Evolutionary conservation across 2,329 filamentous ascomycete species (phyloP).

Genomic region (Fusarium austroafricanum): DNA sequence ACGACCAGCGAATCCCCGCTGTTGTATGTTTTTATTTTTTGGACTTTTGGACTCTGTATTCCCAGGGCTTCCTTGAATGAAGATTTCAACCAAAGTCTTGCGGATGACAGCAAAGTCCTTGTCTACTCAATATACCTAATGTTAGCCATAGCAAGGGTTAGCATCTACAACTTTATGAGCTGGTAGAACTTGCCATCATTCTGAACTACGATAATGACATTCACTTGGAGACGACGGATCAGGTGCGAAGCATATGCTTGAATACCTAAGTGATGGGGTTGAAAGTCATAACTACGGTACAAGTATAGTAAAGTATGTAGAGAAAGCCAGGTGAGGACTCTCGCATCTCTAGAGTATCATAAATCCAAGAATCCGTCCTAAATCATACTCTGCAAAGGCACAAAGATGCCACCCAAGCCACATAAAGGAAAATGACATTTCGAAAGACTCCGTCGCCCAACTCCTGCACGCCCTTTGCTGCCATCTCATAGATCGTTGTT

Average conservation of each 20-base stretch:
- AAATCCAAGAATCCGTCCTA: slow-evolving; percentile 25
- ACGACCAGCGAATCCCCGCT: too few relatives aligned
- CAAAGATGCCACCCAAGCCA: not conserved
- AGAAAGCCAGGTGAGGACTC: not conserved
- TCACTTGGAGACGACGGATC: not conserved
- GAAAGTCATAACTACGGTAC: not conserved
- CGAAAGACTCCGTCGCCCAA: slow-evolving; percentile 1
- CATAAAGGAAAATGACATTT: not conserved
- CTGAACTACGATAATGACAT: not conserved
- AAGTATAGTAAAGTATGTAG: not conserved
- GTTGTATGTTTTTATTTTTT: too few relatives aligned
- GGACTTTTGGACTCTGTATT: too few relatives aligned
- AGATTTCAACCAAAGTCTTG: too few relatives aligned
- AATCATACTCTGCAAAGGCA: slow-evolving; percentile 7
- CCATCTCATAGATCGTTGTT: slow-evolving; percentile 5
- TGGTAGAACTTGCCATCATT: too few relatives aligned
- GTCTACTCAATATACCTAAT: too few relatives aligned
- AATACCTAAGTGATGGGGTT: not conserved
- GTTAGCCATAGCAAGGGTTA: too few relatives aligned
- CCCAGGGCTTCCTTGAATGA: too few relatives aligned
- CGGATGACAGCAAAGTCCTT: too few relatives aligned
- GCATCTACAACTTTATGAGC: too few relatives aligned
- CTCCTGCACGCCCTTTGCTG: slow-evolving; percentile 20
- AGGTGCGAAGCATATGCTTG: not conserved
- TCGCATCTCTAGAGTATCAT: slow-evolving; percentile 15